Percentiles rank a stretch among this genome's conserved stretches.
Evolutionary conservation across 306 rosid species (phyloP).

Genomic region (Pyrus pyrifolia): DNA sequence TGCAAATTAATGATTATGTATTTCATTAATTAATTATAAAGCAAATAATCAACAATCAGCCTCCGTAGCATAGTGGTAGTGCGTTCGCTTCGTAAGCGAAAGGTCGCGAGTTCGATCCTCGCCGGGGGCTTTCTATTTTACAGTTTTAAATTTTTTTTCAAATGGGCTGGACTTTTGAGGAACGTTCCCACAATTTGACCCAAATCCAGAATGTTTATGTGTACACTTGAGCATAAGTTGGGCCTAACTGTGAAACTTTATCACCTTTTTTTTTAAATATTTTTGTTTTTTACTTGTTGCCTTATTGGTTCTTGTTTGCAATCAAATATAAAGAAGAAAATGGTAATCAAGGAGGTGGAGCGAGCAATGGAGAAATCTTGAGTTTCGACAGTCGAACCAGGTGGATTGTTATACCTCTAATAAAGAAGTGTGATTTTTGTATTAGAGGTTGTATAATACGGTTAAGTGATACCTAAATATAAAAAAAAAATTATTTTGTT

Average conservation of each 20-base stretch:
- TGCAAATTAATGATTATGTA: neutral
- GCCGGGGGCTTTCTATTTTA: conserved; percentile 54
- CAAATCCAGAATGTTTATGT: neutral
- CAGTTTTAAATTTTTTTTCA: neutral
- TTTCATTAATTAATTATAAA: fast-evolving
- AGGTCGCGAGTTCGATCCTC: conserved; percentile 99
- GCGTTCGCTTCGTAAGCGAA: conserved; percentile 99
- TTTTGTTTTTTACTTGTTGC: neutral
- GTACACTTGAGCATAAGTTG: neutral
- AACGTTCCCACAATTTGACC: neutral
- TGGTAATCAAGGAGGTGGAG: neutral
- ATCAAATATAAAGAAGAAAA: too few relatives aligned
- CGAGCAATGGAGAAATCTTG: neutral
- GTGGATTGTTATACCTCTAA: too few relatives aligned
- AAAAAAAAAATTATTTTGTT: too few relatives aligned
- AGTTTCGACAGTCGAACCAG: too few relatives aligned
- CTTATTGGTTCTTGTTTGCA: neutral
- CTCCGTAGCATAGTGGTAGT: conserved; percentile 99
- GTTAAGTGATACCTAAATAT: too few relatives aligned
- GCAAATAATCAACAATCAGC: neutral
- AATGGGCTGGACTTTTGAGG: neutral
- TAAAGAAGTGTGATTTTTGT: too few relatives aligned
- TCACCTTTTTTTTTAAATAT: too few relatives aligned
- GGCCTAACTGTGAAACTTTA: neutral
- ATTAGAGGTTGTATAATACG: too few relatives aligned